These are phyloP conservation scores for Pisolithus marmoratus DNA, from an alignment of 768 basidiomycete species.

Conservation along the genomic window DNA sequence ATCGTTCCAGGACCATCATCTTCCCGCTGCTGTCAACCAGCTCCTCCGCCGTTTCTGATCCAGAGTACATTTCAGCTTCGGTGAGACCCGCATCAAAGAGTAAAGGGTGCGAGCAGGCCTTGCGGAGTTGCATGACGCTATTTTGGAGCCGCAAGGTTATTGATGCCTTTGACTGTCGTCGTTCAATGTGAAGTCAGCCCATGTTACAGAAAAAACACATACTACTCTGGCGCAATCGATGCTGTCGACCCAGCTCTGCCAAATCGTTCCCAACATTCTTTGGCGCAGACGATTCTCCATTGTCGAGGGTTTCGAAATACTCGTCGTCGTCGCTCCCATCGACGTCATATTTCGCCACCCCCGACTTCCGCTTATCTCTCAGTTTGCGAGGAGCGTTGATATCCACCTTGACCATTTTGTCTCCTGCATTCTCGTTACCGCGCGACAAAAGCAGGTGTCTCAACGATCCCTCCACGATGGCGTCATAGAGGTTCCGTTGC, in stretches of 20 bases:
- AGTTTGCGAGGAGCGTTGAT: slow-evolving; percentile 30
- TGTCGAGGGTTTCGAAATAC: slow-evolving; percentile 59
- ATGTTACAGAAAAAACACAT: slow-evolving; percentile 19
- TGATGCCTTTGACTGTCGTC: slow-evolving; percentile 67
- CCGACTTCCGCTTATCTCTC: slow-evolving; percentile 25
- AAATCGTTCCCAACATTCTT: slow-evolving; percentile 41
- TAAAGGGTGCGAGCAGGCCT: slow-evolving; percentile 93
- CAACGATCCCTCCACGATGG: slow-evolving; percentile 65
- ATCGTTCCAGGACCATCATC: slow-evolving; percentile 92
- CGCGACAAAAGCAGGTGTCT: slow-evolving; percentile 53
- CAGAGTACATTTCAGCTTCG: background rate
- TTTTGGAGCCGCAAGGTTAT: slow-evolving; percentile 95
- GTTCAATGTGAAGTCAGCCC: slow-evolving; percentile 2
- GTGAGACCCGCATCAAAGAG: slow-evolving; percentile 51
- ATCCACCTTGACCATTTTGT: slow-evolving; percentile 20
- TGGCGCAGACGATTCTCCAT: slow-evolving; percentile 25
- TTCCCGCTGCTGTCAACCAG: slow-evolving; percentile 87
- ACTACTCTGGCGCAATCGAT: slow-evolving; percentile 59
- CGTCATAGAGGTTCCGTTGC: slow-evolving; percentile 84
- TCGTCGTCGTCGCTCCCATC: slow-evolving; percentile 57
- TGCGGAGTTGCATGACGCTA: slow-evolving; percentile 93
- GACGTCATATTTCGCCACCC: slow-evolving; percentile 43
- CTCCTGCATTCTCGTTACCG: slow-evolving; percentile 21
- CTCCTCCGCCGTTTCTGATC: slow-evolving; percentile 64
- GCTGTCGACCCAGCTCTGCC: slow-evolving; percentile 50